A percentile compares a stretch with the other conserved stretches of the same genome.
phyloP scores from a whole-genome alignment of 2,329 filamentous ascomycete genomes.

The Aspergillus brasiliensis region DNA sequence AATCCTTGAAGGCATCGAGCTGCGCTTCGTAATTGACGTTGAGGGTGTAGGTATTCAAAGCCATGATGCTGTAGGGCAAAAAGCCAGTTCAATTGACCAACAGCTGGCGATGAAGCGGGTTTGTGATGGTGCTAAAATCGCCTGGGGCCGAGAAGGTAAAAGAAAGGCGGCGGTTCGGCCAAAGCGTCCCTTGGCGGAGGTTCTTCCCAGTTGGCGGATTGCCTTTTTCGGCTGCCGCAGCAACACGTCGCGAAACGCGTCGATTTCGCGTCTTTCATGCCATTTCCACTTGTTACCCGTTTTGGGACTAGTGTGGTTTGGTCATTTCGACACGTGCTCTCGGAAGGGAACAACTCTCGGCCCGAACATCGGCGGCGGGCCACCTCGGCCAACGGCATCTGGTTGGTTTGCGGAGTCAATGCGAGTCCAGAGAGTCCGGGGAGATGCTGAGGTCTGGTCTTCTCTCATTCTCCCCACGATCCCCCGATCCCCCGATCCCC shows the following conservation, averaged over 20 bases:
- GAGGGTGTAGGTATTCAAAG: conserved; percentile 76
- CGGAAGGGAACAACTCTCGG: conserved; percentile 40
- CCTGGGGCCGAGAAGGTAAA: conserved; percentile 14
- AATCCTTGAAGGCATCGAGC: conserved; percentile 78
- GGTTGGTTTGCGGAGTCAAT: conserved; percentile 28
- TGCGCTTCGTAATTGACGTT: conserved; percentile 88
- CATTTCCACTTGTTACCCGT: conserved; percentile 17
- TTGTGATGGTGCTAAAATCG: conserved; percentile 13
- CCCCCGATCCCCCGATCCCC: conserved; percentile 15
- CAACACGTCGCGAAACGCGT: conserved; percentile 33
- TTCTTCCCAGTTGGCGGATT: conserved; percentile 4
- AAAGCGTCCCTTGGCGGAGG: background rate
- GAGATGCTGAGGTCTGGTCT: conserved; percentile 26
- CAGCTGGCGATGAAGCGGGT: conserved; percentile 19
- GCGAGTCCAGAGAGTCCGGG: conserved; percentile 25
- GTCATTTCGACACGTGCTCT: conserved; percentile 18
- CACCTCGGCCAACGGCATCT: conserved; percentile 28
- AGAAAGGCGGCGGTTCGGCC: conserved; percentile 10
- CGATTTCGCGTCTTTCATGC: conserved; percentile 28
- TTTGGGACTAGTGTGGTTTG: conserved; percentile 11
- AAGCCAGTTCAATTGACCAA: conserved; percentile 23
- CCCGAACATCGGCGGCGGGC: conserved; percentile 22
- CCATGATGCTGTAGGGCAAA: conserved; percentile 61
- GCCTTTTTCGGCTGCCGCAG: conserved; percentile 16
- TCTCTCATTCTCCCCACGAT: conserved; percentile 15